Evolutionary conservation across 2,329 filamentous ascomycete genomes (phyloP), one percentile per base, ranked within the genome.

Genomic region (Fusarium goolgardi): DNA sequence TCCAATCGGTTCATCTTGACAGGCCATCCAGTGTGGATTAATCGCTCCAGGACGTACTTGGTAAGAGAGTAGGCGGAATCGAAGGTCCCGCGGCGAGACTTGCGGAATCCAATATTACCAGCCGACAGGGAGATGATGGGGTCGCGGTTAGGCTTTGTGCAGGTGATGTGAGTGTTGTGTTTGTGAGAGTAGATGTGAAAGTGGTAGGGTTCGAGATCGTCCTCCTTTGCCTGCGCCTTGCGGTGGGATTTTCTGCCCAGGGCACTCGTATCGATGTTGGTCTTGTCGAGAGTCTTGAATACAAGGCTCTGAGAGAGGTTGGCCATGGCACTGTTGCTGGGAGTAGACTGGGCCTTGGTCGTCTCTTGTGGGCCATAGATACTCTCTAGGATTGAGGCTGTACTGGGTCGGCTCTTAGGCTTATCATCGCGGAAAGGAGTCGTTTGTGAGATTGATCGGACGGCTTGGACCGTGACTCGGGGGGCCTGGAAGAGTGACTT

Each of bases 101-200:
- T 96, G 74, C 86, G 87, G 82, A 97, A 97, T n/a, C 95, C 95
- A 62, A 99, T 88, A 75, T 97, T 94, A 49, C 96, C 96, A 61
- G 90, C 87, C 3, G 91, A 92, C 72, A 97, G 80, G 15, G 90
- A 93, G 68, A 99, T 84, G 69, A 98, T 86, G 29, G 93, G 87
- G 68, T 93, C 87, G 47, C 91, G 86, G 77, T 93, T 90, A 29
- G 96, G 94, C 75, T 90, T 90, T 23, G 94, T 93, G 70, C 97
- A 87, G 2, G 94, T 97, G 74, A 99, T 87, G 80, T 98, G 93
- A 21, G 93, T 96, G 83, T 99, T 99, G 86, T 97, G 96, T 82
- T 93, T 96, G 78, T 92, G 90, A 29, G 91, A 83, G 81, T 89
- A 95, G 78, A 99, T 84, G 82, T 97, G 93, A 68, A 99, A 86